Conservation (phyloP, 345 rosid species). For the Gynandropsis gynandra region DNA sequence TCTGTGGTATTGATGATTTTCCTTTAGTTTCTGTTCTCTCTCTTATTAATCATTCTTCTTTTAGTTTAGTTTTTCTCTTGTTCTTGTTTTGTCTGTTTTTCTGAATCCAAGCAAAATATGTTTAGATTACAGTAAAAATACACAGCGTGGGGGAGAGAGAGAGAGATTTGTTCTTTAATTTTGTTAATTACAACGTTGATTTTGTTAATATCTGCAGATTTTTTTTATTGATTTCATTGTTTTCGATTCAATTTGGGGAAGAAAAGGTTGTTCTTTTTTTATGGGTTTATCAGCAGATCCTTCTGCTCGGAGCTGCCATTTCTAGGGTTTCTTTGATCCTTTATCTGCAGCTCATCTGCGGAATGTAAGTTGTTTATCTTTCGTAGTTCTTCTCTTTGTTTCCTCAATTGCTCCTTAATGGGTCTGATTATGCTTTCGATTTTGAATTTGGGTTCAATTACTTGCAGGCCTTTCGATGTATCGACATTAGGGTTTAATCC, state of each 20-base stretch:
- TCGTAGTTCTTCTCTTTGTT: not conserved
- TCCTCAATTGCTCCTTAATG: conserved; percentile 7
- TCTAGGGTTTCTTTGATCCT: conserved; percentile 13
- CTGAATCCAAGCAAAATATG: conserved; percentile 18
- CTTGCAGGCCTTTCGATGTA: conserved; percentile 23
- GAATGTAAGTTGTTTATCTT: conserved; percentile 21
- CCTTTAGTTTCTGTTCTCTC: conserved; percentile 8
- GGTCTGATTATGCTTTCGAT: not conserved
- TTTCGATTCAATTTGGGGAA: conserved; percentile 22
- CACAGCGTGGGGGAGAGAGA: conserved; percentile 14
- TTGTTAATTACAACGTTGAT: conserved; percentile 23
- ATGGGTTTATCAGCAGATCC: conserved; percentile 34
- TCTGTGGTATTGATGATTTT: conserved; percentile 18
- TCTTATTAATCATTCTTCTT: not conserved
- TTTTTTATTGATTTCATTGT: conserved; percentile 10
- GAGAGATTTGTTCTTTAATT: conserved; percentile 14
- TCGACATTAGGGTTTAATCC: conserved; percentile 16
- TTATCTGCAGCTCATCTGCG: conserved; percentile 6
- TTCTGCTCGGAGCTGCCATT: not conserved
- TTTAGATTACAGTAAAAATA: conserved; percentile 19
- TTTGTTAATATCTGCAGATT: not conserved
- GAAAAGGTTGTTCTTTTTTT: conserved; percentile 18
- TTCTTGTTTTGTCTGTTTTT: conserved; percentile 25
- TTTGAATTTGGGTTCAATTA: conserved; percentile 11
- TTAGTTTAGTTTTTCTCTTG: not conserved